These are phyloP conservation scores for Backusella luteola DNA, from an alignment of 192 early-diverging fungal species.

Conservation along the genomic window DNA sequence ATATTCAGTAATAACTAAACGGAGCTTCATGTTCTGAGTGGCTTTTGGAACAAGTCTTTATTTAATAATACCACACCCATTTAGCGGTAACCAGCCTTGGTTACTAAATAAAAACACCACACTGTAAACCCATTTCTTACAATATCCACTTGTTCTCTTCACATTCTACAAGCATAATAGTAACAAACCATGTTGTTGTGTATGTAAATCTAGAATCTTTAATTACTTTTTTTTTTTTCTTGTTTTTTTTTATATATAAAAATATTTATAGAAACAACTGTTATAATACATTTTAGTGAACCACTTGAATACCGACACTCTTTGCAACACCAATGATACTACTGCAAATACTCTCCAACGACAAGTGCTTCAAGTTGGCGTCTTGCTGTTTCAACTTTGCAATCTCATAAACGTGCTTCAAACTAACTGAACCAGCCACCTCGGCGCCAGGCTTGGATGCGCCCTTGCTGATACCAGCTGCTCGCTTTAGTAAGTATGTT, in stretches of 20 bases:
- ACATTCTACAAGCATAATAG: too few relatives aligned
- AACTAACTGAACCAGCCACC: constrained; percentile 71
- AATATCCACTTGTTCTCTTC: too few relatives aligned
- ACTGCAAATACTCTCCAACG: constrained; percentile 66
- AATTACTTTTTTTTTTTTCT: background rate
- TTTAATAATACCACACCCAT: too few relatives aligned
- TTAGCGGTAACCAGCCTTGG: too few relatives aligned
- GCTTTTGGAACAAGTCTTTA: too few relatives aligned
- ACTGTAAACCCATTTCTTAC: too few relatives aligned
- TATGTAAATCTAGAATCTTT: background rate
- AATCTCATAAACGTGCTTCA: constrained; percentile 96
- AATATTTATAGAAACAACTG: background rate
- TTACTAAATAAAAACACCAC: too few relatives aligned
- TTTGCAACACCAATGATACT: constrained; percentile 75
- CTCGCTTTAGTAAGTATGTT: constrained; percentile 82
- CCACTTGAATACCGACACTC: constrained; percentile 84
- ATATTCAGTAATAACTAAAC: too few relatives aligned
- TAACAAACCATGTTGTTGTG: too few relatives aligned
- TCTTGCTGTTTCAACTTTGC: constrained; percentile 88
- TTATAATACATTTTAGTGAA: constrained; percentile 51
- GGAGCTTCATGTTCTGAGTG: too few relatives aligned
- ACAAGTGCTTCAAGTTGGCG: constrained; percentile 67
- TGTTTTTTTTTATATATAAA: background rate
- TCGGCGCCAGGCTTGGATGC: constrained; percentile 75
- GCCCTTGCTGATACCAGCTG: constrained; percentile 87